A percentile compares a stretch with the other conserved stretches of the same genome.
Conservation (phyloP, 1,139 yeast genomes). For the Kodamaea fungicola region DNA sequence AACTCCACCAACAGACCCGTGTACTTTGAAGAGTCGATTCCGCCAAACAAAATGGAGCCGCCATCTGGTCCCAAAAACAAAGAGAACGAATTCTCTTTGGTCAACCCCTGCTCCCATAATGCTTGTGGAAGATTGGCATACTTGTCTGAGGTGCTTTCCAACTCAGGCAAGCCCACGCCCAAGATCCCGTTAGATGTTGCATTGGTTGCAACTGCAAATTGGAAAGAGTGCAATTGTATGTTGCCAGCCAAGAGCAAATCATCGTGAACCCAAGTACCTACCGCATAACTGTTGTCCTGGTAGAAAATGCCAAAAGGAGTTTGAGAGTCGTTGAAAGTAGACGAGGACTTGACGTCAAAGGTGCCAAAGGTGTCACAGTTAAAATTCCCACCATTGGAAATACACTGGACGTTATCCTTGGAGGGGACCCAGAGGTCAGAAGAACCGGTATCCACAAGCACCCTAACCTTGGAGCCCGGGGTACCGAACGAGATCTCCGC, state of each 20-base stretch:
- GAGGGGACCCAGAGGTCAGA: constrained; percentile 61
- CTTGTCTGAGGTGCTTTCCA: constrained; percentile 12
- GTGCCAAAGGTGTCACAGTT: constrained; percentile 45
- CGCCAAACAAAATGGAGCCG: constrained; percentile 57
- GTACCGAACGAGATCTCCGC: constrained; percentile 53
- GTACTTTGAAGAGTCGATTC: constrained; percentile 52
- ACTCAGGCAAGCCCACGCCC: constrained; percentile 50
- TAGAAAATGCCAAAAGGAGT: constrained; percentile 34
- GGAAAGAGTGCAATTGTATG: constrained; percentile 34
- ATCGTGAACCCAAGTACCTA: constrained; percentile 59
- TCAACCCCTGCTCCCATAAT: constrained; percentile 24
- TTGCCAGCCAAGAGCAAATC: constrained; percentile 17
- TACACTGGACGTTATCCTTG: constrained; percentile 21
- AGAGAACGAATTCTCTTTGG: constrained; percentile 29
- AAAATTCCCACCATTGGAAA: constrained; percentile 16
- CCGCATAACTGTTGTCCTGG: constrained; percentile 30
- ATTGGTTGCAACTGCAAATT: constrained; percentile 54
- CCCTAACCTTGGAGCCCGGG: constrained; percentile 46
- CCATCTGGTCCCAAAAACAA: constrained; percentile 43
- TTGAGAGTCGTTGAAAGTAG: constrained; percentile 43
- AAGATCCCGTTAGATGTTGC: constrained; percentile 57
- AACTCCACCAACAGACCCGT: constrained; percentile 36
- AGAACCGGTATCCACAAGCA: constrained; percentile 66
- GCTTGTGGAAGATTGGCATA: constrained; percentile 26
- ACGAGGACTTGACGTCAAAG: constrained; percentile 44